These are phyloP conservation scores for Goffeauzyma gilvescens DNA, from an alignment of 768 basidiomycete species.

Conservation along the genomic window DNA sequence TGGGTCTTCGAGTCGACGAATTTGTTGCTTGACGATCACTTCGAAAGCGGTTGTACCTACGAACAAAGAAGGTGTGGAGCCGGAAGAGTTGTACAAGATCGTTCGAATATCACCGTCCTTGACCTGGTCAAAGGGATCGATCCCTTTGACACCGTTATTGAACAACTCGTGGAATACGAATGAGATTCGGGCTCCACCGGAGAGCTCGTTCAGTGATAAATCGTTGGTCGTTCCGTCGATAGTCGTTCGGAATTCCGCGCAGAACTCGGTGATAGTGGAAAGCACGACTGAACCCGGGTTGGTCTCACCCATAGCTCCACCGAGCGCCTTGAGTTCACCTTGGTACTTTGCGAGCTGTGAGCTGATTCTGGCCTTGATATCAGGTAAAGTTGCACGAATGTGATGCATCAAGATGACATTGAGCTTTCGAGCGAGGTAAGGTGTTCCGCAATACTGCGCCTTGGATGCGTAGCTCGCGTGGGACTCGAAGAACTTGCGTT, in stretches of 20 bases:
- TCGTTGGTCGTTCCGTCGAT: constrained; percentile 98
- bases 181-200: constrained; percentile 95
- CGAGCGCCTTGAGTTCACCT: constrained; percentile 61
- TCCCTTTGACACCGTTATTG: constrained; percentile 84
- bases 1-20: constrained; percentile 88
- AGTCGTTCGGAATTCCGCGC: constrained; percentile 81
- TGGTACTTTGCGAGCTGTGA: constrained; percentile 75
- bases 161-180: constrained; percentile 98
- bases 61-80: constrained; percentile 87
- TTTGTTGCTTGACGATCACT: constrained; percentile 97
- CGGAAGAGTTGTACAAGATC: constrained; percentile 93
- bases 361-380: constrained; percentile 91
- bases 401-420: constrained; percentile 99
- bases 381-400: constrained; percentile 89
- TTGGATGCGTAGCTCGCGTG: constrained; percentile 85
- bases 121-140: constrained; percentile 97
- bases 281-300: constrained; percentile 61
- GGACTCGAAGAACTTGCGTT: constrained; percentile 83
- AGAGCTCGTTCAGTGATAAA: constrained; percentile 79
- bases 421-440: constrained; percentile 79
- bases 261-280: constrained; percentile 96
- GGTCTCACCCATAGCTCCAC: constrained; percentile 66
- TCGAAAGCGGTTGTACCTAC: constrained; percentile 96
- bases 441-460: constrained; percentile 89
- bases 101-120: constrained; percentile 96